Percentiles rank a stretch among this genome's conserved stretches.
phyloP scores from a whole-genome alignment of 2,329 filamentous ascomycete genomes.

The Fusarium kyushuense region DNA sequence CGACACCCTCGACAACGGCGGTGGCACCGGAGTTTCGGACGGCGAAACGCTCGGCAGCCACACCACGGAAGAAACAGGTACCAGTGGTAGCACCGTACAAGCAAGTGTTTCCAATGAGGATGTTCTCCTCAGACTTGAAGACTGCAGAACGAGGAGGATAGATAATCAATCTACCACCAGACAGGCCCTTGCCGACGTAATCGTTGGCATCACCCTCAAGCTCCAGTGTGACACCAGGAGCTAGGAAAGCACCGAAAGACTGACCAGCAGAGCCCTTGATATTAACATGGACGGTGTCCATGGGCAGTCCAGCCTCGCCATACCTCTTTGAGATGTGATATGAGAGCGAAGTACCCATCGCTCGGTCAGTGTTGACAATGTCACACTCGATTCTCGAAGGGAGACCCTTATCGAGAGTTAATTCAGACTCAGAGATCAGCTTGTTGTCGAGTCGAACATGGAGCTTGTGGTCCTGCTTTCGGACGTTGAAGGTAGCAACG shows the following conservation, averaged over 20 bases:
- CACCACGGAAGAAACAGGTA: slow-evolving; percentile 95
- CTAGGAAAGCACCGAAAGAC: slow-evolving; percentile 94
- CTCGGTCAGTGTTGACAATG: slow-evolving; percentile 95
- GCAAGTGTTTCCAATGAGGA: slow-evolving; percentile 93
- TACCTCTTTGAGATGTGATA: slow-evolving; percentile 96
- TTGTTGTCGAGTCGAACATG: slow-evolving; percentile 97
- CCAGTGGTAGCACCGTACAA: slow-evolving; percentile 93
- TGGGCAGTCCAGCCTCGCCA: slow-evolving; percentile 87
- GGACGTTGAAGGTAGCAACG: slow-evolving; percentile 96
- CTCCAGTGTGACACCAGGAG: slow-evolving; percentile 92
- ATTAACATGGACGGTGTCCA: slow-evolving; percentile 95
- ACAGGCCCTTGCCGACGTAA: slow-evolving; percentile 96
- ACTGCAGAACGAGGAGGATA: slow-evolving; percentile 91
- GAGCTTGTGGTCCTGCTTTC: slow-evolving; percentile 95
- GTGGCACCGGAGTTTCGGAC: slow-evolving; percentile 96
- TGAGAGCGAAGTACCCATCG: slow-evolving; percentile 91
- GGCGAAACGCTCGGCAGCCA: slow-evolving; percentile 95
- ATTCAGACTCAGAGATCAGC: slow-evolving; percentile 93
- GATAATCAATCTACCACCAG: slow-evolving; percentile 90
- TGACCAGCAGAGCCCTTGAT: slow-evolving; percentile 97
- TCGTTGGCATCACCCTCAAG: slow-evolving; percentile 97
- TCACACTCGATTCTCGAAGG: slow-evolving; percentile 95
- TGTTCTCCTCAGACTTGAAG: slow-evolving; percentile 96
- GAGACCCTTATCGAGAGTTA: slow-evolving; percentile 93
- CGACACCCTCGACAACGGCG: slow-evolving; percentile 95